Evolutionary conservation across 202 grass and related monocot species (phyloP).

Genomic region (Dendrocalamus latiflorus): DNA sequence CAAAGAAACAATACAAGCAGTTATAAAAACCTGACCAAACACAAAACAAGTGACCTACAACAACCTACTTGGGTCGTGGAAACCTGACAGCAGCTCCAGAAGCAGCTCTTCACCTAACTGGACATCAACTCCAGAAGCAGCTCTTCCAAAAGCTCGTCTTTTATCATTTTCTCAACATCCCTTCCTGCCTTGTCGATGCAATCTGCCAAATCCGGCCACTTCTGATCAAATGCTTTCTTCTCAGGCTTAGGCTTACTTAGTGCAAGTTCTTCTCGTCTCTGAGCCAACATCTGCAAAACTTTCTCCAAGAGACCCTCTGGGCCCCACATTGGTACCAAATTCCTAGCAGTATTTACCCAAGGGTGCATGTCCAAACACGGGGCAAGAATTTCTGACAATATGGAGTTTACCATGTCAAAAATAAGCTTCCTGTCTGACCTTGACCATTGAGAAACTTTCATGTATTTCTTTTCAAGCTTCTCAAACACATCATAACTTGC

Average conservation of each 20-base stretch:
- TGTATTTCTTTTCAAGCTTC: slow-evolving; percentile 76
- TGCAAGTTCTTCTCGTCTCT: slow-evolving; percentile 30
- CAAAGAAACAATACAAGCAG: neutral
- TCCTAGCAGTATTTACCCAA: slow-evolving; percentile 32
- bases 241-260: slow-evolving; percentile 5
- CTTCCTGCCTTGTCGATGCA: slow-evolving; percentile 44
- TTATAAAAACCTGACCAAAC: neutral
- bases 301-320: slow-evolving; percentile 59
- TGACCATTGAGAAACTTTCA: slow-evolving; percentile 39
- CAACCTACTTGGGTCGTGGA: slow-evolving; percentile 1
- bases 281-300: slow-evolving; percentile 42
- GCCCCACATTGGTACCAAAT: slow-evolving; percentile 40
- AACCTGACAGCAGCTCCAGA: neutral
- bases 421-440: slow-evolving; percentile 65
- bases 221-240: slow-evolving; percentile 35
- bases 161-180: slow-evolving; percentile 62
- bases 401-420: slow-evolving; percentile 65
- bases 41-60: neutral
- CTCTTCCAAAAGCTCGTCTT: slow-evolving; percentile 73
- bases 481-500: slow-evolving; percentile 46
- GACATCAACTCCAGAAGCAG: slow-evolving; percentile 40
- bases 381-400: slow-evolving; percentile 49
- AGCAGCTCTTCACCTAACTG: slow-evolving; percentile 27
- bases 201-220: slow-evolving; percentile 44
- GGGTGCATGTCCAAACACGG: slow-evolving; percentile 54